These are phyloP conservation scores for Postia placenta DNA, from an alignment of 768 basidiomycete genomes.

Conservation along the genomic window DNA sequence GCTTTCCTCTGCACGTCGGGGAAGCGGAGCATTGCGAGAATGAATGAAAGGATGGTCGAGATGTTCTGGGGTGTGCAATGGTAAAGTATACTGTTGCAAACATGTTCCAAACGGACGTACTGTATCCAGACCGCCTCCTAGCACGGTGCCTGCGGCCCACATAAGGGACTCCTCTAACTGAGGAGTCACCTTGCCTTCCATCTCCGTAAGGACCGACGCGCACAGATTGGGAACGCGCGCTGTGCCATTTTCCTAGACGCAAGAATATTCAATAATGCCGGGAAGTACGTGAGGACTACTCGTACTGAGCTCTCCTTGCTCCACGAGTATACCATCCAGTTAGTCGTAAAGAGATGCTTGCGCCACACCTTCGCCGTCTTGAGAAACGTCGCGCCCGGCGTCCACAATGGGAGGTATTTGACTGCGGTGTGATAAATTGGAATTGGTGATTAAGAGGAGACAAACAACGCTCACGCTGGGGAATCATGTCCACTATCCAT, in stretches of 20 bases:
- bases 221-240: conserved; percentile 1
- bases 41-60: conserved; percentile 19
- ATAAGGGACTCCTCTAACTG: neutral
- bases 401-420: neutral
- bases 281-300: neutral
- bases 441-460: neutral
- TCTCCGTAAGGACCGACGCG: neutral
- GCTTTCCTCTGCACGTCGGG: conserved; percentile 24
- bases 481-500: neutral
- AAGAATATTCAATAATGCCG: too few species aligned
- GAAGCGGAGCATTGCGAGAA: conserved; percentile 25
- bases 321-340: neutral
- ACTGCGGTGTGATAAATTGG: neutral
- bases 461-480: neutral
- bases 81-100: too few species aligned
- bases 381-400: neutral
- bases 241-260: too few species aligned
- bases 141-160: neutral
- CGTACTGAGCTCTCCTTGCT: neutral
- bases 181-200: neutral
- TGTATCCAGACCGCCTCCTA: conserved; percentile 2
- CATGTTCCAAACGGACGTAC: too few species aligned
- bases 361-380: neutral
- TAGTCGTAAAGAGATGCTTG: neutral
- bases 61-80: too few species aligned